Evolutionary conservation across 495 filamentous ascomycete species (phyloP).

Genomic region (Daldinia concentrica): DNA sequence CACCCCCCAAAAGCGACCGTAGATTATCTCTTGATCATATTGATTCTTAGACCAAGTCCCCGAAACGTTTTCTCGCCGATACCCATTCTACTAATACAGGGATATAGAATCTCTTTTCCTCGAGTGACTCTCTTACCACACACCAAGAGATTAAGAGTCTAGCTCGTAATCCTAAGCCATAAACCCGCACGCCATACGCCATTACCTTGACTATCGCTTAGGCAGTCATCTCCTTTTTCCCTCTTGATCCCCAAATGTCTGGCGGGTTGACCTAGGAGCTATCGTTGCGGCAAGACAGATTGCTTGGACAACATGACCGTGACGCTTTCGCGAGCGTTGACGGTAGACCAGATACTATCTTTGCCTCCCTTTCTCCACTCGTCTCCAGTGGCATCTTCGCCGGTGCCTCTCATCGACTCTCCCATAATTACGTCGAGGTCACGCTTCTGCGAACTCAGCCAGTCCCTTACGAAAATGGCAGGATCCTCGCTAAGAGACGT

Average conservation of each 20-base stretch:
- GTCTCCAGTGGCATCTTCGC: slow-evolving; percentile 64
- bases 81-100: slow-evolving; percentile 17
- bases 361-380: slow-evolving; percentile 65
- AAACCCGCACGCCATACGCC: slow-evolving; percentile 30
- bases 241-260: neutral
- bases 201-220: neutral
- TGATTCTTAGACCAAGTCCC: neutral
- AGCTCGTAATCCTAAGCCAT: neutral
- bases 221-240: neutral
- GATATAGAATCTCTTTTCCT: slow-evolving; percentile 16
- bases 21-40: neutral
- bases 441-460: slow-evolving; percentile 86
- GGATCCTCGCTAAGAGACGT: slow-evolving; percentile 80
- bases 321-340: slow-evolving; percentile 65
- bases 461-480: slow-evolving; percentile 78
- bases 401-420: slow-evolving; percentile 74
- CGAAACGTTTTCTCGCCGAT: neutral
- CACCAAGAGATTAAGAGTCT: neutral
- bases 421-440: slow-evolving; percentile 91
- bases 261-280: neutral
- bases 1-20: neutral
- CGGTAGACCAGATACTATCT: slow-evolving; percentile 61
- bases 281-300: slow-evolving; percentile 35
- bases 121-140: neutral
- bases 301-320: slow-evolving; percentile 61